Base-by-base conservation (phyloP, 2,329 filamentous ascomycete genomes). In the Thelonectria blattea region DNA sequence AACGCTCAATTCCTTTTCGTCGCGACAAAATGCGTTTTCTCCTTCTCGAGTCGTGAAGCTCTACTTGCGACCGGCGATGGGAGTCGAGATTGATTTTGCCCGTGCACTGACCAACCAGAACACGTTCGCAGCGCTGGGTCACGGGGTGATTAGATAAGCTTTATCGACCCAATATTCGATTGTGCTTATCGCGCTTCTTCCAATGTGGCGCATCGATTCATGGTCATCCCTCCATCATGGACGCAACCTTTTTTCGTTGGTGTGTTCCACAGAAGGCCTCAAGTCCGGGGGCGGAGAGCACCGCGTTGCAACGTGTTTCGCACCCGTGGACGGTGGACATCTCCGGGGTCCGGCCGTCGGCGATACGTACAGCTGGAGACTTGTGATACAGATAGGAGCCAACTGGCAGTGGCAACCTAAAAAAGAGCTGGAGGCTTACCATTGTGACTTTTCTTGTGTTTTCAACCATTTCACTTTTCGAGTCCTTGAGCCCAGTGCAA, bases 21-120 rank as follows among this genome's bases (percentile, higher is more conserved):
- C 42, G 46, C 60, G 65, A 66, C 66, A 55, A 62, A 65, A 62
- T 64, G 63, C 65, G 68, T 45, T 15, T 45, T 57, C 61, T 71
- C 51, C 58, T 39, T 58, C 55, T 60, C 58, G 27, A 30, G 27
- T 30, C 66, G 62, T 11, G 57, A 66, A 69, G 61, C 65, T 67
- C 65, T 39, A 63, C 65, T 45, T 68, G 68, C 68, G 68, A 70
- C 34, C 68, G 50, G 57, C 60, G 62, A 62, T 64, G 63, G 27
- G 63, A 64, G 65, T 70, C 61, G 69, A 72, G 71, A 72, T 72
- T 72, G 71, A 72, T 72, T 72, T 72, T 72, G 70, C 66, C 60
- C 55, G 64, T 65, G 72, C 72, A 74, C 64, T 67, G 70, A 68
- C 71, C 69, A 71, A 50, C 60, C 49, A 58, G 15, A 60, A 56